A percentile compares a stretch with the other conserved stretches of the same genome.
Conservation (phyloP, 2,329 filamentous ascomycete genomes). For the Volutella citrinella region DNA sequence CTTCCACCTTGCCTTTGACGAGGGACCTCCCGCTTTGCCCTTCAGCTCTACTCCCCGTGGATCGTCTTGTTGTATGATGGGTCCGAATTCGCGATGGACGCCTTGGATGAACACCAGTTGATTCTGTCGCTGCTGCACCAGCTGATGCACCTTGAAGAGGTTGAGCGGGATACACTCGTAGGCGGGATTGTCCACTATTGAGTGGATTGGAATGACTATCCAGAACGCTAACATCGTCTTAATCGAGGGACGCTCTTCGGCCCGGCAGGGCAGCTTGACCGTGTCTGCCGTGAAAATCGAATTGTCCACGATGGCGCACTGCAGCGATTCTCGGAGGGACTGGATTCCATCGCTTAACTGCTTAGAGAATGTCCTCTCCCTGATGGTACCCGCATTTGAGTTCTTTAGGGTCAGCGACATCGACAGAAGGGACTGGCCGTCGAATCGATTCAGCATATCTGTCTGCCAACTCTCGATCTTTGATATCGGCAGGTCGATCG, state of each 20-base stretch:
- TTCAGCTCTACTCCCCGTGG: no score
- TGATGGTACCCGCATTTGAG: conserved; percentile 32
- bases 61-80: no score
- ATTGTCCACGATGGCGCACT: conserved; percentile 44
- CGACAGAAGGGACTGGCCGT: conserved; percentile 37
- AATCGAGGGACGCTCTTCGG: conserved; percentile 14
- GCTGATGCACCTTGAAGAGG: conserved; percentile 67
- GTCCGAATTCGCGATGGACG: no score
- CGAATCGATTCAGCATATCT: conserved; percentile 50
- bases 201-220: conserved; percentile 60
- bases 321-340: conserved; percentile 39
- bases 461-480: conserved; percentile 53
- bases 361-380: conserved; percentile 42
- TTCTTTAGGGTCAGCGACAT: conserved; percentile 33
- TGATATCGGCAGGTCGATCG: conserved; percentile 50
- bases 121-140: no score
- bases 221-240: conserved; percentile 51
- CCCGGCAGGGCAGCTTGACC: conserved; percentile 39
- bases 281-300: conserved; percentile 42
- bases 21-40: no score
- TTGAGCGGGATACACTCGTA: conserved; percentile 59
- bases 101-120: no score
- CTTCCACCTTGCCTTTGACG: no score
- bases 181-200: conserved; percentile 45
- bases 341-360: conserved; percentile 43